phyloP scores from a whole-genome alignment of 75 land plant species.

The Picea glauca region DNA sequence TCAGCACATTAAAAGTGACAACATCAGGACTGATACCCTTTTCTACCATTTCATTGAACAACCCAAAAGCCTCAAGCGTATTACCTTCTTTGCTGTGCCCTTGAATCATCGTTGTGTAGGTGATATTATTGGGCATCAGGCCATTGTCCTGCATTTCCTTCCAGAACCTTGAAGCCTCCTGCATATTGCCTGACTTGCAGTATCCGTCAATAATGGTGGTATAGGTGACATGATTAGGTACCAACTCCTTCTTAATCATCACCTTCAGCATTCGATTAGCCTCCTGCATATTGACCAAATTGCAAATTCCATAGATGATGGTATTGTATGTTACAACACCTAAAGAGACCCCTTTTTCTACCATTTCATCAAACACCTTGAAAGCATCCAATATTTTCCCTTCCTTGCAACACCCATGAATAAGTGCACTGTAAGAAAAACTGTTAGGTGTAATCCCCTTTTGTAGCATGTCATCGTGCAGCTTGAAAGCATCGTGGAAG shows the following conservation, averaged over 20 bases:
- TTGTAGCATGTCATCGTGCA: conserved; percentile 35
- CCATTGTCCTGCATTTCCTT: conserved; percentile 34
- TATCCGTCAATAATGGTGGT: conserved; percentile 13
- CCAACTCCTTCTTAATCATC: conserved; percentile 13
- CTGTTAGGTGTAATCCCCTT: conserved; percentile 28
- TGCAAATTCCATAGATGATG: conserved; percentile 45
- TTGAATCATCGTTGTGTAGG: conserved; percentile 42
- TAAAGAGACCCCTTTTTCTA: conserved; percentile 23
- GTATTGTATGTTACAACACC: conserved; percentile 29
- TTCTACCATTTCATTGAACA: conserved; percentile 44
- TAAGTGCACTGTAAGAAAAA: conserved; percentile 28
- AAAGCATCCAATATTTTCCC: conserved; percentile 28
- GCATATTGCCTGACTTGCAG: conserved; percentile 11
- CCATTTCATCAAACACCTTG: conserved; percentile 30
- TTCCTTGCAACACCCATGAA: conserved; percentile 35
- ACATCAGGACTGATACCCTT: conserved; percentile 38
- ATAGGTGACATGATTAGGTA: conserved; percentile 11
- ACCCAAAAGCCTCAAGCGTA: conserved; percentile 20
- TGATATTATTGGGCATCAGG: conserved; percentile 25
- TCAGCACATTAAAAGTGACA: conserved; percentile 26
- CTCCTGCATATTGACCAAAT: conserved; percentile 28
- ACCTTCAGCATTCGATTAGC: conserved; percentile 33
- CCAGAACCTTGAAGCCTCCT: conserved; percentile 7
- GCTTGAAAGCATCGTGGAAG: conserved; percentile 30
- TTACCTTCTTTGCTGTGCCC: conserved; percentile 28